These are phyloP conservation scores for Nicotiana sylvestris DNA, from an alignment of 257 asterid species.

Conservation along the genomic window DNA sequence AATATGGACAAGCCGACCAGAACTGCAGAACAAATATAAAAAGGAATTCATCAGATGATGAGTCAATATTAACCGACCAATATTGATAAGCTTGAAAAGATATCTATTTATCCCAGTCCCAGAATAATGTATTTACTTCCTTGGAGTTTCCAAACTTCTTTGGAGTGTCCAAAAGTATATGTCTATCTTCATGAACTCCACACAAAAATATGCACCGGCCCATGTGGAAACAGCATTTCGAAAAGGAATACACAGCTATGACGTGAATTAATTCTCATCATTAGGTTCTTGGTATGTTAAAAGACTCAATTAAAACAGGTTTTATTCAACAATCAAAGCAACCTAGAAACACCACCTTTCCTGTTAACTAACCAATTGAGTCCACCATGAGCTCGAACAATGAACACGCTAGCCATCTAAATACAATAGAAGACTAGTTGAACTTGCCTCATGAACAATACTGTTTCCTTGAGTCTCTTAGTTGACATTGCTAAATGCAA, in stretches of 20 bases:
- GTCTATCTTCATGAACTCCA: neutral
- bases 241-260: neutral
- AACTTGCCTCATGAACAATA: neutral
- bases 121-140: neutral
- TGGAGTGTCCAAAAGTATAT: neutral
- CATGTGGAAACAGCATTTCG: neutral
- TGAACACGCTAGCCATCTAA: neutral
- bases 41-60: neutral
- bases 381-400: neutral
- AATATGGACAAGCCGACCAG: slow-evolving; percentile 96
- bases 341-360: neutral
- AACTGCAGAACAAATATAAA: slow-evolving; percentile 29
- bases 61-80: neutral
- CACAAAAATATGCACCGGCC: neutral
- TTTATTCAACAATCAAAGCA: neutral
- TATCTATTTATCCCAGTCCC: neutral
- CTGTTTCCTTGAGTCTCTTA: neutral
- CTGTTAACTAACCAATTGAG: neutral
- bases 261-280: neutral
- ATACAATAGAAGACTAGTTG: neutral
- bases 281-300: neutral
- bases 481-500: neutral
- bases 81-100: neutral
- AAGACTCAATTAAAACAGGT: neutral
- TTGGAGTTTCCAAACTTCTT: neutral